Evolutionary conservation across 2,329 filamentous ascomycete species (phyloP), one percentile per base, ranked within the genome.

Genomic region (Capronia americana): DNA sequence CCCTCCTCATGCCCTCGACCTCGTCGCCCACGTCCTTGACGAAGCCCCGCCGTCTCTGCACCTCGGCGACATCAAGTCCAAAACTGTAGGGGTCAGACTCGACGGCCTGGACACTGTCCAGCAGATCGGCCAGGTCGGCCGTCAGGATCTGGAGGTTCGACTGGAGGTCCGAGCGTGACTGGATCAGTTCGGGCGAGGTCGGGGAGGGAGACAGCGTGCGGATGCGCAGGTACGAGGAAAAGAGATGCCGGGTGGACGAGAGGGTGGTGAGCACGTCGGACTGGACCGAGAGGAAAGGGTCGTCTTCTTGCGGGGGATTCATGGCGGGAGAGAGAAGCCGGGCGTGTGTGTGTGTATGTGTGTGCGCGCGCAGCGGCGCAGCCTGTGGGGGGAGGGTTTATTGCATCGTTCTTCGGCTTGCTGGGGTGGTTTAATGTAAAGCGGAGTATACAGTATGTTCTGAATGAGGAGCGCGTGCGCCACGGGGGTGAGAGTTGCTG

Each of bases 201-300:
- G 89, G 81, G 8, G 87, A 86, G 48, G 89, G 89, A 66, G 89
- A 87, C 28, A 96, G 89, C 54, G 93, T 95, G 75, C 93, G 92
- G 81, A 99, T 99, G 76, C 95, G 94, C 51, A 97, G 87, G 83
- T 97, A 99, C 17, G 93, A 97, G 70, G 91, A 89, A 84, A 97
- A 97, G 64, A 97, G 88, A 60, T 93, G 90, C 10, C 94, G 90
- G 61, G 92, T 91, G 14, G 87, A 88, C 71, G 90, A 86, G 70
- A 99, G 88, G 68, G 96, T 91, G 70, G 88, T 82, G 72, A 96
- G 89, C 72, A 98, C 92, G 81, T 99, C 95, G 61, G 79, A 76
- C 74, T 83, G 81, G 58, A 82, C 81, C 75, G 81, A 79, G 61
- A 83, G 80, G 71, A 83, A 83, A 38, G 81, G 81, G 67, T 83